Base-by-base conservation (phyloP, 192 early-diverging fungal species). In the Backusella liffmaniae region DNA sequence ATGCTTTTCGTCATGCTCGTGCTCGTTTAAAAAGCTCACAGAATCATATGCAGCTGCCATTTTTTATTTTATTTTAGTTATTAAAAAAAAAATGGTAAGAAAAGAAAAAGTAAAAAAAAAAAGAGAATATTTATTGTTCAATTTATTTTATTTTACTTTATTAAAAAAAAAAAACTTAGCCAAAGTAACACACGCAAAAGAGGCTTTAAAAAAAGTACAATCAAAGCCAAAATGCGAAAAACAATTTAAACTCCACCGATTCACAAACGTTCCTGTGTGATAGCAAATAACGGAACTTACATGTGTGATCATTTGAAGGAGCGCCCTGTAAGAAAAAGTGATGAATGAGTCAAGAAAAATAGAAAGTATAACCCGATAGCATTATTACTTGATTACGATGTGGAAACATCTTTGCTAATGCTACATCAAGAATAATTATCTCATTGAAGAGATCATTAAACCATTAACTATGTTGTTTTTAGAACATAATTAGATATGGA, bases 11-110 rank as follows among this genome's bases (percentile, higher is more conserved):
- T 70, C 10, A 1, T 49, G 16, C 41, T 49, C 21, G 7, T 70
- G 16, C 15, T 70, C 69, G 4, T 39, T 70, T 46, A 46, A 70
- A 46, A 46, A 70, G 32, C 69, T 46, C 10, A 59, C 53, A 59
- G 53, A 68, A 39, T 67, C 36, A 37, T 37, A 68, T 37, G 34
- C 36, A 21, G n/a, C 23, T 67, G 18, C 39, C 35, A 67, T 36
- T 36, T 67, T 36, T 67, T 32, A 3, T 32, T 1, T 32, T 32
- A 32, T 32, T 67, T 35, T 67, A 21, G 2, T 67, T 36, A 35
- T 67, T 67, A 21, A 36, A 21, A 21, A 36, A 67, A 39, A 68
- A 21, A 68, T 16, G 23, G 18, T 7, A 37, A 68, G 37, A 41
- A 37, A 37, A 37, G 37, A 68, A 68, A 21, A 68, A n/a, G 35